Evolutionary conservation across 345 rosid genomes (phyloP), one percentile per base, ranked within the genome.

Genomic region (Isatis tinctoria): DNA sequence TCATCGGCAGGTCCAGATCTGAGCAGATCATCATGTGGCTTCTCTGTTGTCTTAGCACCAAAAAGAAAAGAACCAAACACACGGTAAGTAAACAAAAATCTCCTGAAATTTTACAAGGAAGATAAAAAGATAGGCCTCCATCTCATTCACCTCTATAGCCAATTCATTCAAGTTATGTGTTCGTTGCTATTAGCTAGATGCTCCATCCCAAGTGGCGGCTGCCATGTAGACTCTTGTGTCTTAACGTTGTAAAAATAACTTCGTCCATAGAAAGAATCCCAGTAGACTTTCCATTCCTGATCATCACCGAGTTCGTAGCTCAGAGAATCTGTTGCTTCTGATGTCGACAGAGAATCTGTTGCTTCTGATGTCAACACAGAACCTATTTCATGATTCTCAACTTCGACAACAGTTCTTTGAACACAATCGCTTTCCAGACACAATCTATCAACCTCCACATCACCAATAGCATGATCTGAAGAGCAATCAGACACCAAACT

Each of bases 181-280:
- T 45, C 65, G 18, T 58, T 65, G 43, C 69, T 75, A 43, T 60
- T 43, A 57, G 66, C 69, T 16, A 80, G 82, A 82, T 83, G 86
- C 58, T 92, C 88, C 87, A 86, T 81, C 56, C 90, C 87, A 36
- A 80, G 81, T 27, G 99, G 99, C 8, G 90, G 82, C 35, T 78
- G 67, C 97, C 97, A 92, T 28, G 88, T 87, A 14, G 97, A 86
- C 73, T 61, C 80, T 76, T 83, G 81, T 35, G 97, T 86, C 72
- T 67, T 83, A n/a, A 70, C 28, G 63, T 90, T 92, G 78, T 85
- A 84, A 44, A 84, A 95, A 80, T 85, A 92, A 67, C 83, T 86
- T 70, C 85, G 80, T 78, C 73, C 69, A 81, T 95, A 87, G 78
- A 76, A 86, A 36, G 90, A 59, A 77, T 95, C 99, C 97, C 92